Evolutionary conservation across 169 alveolate species (phyloP), one percentile per base, ranked within the genome.

Genomic region (Perkinsus olseni): DNA sequence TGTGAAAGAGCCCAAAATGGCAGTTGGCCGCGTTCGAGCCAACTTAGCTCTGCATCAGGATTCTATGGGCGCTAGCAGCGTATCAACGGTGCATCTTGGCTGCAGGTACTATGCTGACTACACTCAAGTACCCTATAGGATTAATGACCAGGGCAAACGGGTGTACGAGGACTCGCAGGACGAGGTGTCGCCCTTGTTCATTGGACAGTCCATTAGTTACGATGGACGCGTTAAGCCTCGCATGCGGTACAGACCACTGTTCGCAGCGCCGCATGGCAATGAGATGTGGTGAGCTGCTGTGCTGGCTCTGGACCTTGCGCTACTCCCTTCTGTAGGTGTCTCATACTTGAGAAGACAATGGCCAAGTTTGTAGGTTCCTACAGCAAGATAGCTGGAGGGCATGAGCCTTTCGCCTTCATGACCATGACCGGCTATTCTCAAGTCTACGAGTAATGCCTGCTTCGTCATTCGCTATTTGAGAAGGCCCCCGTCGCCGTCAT

Each of bases 341-440:
- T 91, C 48, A 48, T 91, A 36, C 93, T 91, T 36, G 93, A 91
- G 74, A 91, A 91, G 39, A 74, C 93, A 37, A 39, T 91, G 82
- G 93, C 93, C 36, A 91, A 91, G 93, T 45, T 91, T 39, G 93
- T 62, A 21, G 93, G 93, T 10, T 48, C 74, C n/a, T 91, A 91
- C 39, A 37, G 48, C 17, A 91, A 62, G 82, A 62, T 62, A 8
- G 82, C 82, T 21, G 82, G 82, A 21, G 82, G 82, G 17, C 82
- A 62, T 62, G 82, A 62, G 34, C 82, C 82, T 3, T 62, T 62
- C 31, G 82, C 82, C 28, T 62, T 62, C 34, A 62, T 62, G 82
- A 62, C 82, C 8, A 62, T 62, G 82, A 62, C 82, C 0, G 82
- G 82, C 82, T 62, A 62, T 24, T 62, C 82, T 3, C 82, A 62